A percentile compares a stretch with the other conserved stretches of the same genome.
These are phyloP conservation scores for Carex arenaria DNA, from an alignment of 202 grass and related monocot species.

Conservation along the genomic window DNA sequence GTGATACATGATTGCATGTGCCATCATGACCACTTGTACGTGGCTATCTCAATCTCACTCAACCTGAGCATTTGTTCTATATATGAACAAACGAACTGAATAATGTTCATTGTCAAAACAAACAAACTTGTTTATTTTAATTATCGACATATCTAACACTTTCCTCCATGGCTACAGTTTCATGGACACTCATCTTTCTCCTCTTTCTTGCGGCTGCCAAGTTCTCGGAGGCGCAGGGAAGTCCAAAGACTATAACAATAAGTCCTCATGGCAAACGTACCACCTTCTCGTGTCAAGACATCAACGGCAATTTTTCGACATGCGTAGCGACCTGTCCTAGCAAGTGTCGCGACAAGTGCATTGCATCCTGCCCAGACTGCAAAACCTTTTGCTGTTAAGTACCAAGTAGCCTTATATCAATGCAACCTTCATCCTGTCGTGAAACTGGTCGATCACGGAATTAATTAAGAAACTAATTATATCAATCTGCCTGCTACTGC, in stretches of 20 bases:
- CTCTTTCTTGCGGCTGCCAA: constrained; percentile 2
- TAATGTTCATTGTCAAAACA: not conserved
- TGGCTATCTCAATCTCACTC: not conserved
- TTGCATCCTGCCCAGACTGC: constrained; percentile 36
- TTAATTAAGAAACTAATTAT: not conserved
- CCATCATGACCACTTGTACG: not conserved
- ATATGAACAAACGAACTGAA: not conserved
- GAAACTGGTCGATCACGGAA: not conserved
- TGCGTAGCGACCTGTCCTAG: constrained; percentile 35
- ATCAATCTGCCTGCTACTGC: not conserved
- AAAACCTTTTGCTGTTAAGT: constrained; percentile 36
- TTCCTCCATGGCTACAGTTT: constrained; percentile 1
- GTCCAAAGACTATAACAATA: not conserved
- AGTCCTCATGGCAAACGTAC: not conserved
- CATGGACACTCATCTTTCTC: constrained; percentile 1
- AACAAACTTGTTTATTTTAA: constrained; percentile 4
- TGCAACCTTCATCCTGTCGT: not conserved
- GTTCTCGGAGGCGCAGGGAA: not conserved
- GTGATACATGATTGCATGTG: not conserved
- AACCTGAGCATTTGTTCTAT: constrained; percentile 16
- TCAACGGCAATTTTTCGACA: not conserved
- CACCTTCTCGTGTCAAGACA: not conserved
- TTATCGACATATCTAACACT: not conserved
- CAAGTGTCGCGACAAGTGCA: constrained; percentile 21
- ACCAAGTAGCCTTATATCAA: not conserved